Evolutionary conservation across 192 early-diverging fungal genomes (phyloP).

Genomic region (Gryganskiella cystojenkinii): DNA sequence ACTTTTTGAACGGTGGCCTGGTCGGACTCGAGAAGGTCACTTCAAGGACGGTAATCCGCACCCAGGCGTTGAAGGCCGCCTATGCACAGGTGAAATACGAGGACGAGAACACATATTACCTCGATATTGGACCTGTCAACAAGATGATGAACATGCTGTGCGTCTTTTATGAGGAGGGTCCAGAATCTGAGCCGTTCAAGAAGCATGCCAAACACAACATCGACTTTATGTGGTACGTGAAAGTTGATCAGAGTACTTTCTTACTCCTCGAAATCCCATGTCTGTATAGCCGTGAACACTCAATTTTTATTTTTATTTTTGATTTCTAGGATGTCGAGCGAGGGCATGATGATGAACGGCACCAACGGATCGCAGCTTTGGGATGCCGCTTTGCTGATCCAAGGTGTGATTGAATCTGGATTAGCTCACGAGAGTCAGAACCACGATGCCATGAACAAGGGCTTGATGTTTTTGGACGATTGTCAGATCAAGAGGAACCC

Average conservation of each 20-base stretch:
- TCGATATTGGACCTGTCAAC: constrained; percentile 96
- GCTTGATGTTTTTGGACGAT: constrained; percentile 87
- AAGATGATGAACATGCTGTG: constrained; percentile 93
- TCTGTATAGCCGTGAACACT: too few relatives aligned
- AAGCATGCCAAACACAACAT: constrained; percentile 74
- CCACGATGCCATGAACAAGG: constrained; percentile 70
- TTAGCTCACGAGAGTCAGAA: constrained; percentile 79
- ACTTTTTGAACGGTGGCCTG: constrained; percentile 74
- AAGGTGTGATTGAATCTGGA: constrained; percentile 84
- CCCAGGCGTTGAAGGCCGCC: constrained; percentile 77
- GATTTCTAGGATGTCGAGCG: constrained; percentile 69
- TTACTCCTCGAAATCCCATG: not conserved
- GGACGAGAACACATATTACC: constrained; percentile 88
- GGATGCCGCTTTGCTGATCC: constrained; percentile 92
- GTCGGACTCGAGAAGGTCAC: constrained; percentile 75
- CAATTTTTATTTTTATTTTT: not conserved
- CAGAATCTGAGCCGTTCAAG: constrained; percentile 82
- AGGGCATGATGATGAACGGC: constrained; percentile 95
- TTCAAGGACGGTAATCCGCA: constrained; percentile 61
- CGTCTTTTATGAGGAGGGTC: constrained; percentile 87
- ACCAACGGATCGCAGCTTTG: constrained; percentile 98
- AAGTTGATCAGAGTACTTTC: not conserved
- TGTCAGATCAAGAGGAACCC: constrained; percentile 85
- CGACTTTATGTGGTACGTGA: constrained; percentile 88
- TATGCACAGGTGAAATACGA: constrained; percentile 88